Base-by-base conservation (phyloP, 495 filamentous ascomycete species). In the Trichoderma virens region DNA sequence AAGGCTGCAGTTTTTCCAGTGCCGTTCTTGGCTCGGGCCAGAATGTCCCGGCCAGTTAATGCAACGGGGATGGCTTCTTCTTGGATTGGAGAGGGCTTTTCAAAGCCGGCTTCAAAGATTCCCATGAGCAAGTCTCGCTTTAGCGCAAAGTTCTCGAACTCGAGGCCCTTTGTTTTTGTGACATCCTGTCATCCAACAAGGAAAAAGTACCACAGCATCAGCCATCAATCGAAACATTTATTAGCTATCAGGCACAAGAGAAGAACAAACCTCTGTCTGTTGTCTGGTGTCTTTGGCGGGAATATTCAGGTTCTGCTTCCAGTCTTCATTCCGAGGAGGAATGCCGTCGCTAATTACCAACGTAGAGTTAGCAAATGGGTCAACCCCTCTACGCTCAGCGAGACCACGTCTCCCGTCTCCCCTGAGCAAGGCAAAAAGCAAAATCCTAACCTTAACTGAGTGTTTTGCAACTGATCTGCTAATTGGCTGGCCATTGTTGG, bases 1-100 rank as follows among this genome's bases (percentile, higher is more conserved):
- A 97, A 99, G 66, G 94, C 94, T 16, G 93, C 94, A 8, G 94
- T 99, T 79, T 99, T 99, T 64, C 94, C 94, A 16, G 94, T 99
- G 43, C 94, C 94, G 70, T 99, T 99, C 76, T 99, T 99, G 64
- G 94, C 94, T 72, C 94, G 87, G 43, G 94, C 94, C 62, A 99
- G 82, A 65, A 99, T 93, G 74, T 99, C 95, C 77, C 92, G 84
- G 60, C 93, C 93, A 20, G 93, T 95, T 43, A 99, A 84, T 23
- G 93, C 94, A 65, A 98, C 93, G 25, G 94, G 94, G 72, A 99
- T 97, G 43, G 93, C 89, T 76, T 97, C 94, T 87, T 99, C 94
- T 85, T 99, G 94, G 67, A 99, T 98, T 18, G 94, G 94, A 59
- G 94, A 99, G 2, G 94, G 94, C 76, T 96, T 97, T 72, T 99